phyloP scores from a whole-genome alignment of 2,329 filamentous ascomycete genomes.

The Curvularia lunata region DNA sequence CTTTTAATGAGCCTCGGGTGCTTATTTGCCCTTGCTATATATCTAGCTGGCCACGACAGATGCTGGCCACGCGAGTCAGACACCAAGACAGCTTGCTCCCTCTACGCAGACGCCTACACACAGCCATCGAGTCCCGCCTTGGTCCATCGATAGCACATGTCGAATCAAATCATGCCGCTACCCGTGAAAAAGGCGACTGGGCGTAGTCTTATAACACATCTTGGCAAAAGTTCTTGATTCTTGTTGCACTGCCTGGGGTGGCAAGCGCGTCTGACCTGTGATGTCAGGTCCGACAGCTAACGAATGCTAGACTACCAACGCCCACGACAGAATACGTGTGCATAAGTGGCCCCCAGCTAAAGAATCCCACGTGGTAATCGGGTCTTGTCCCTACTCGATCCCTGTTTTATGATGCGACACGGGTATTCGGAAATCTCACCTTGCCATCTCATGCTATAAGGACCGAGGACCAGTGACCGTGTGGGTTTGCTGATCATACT shows the following conservation, averaged over 20 bases:
- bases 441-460: conserved; percentile 22
- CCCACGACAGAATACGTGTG: neutral
- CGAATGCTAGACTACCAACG: conserved; percentile 2
- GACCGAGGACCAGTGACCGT: conserved; percentile 29
- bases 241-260: neutral
- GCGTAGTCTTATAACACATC: neutral
- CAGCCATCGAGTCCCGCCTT: neutral
- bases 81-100: neutral
- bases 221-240: conserved; percentile 3
- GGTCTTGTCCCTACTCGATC: neutral
- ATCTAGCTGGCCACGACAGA: neutral
- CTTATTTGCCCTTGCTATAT: neutral
- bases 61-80: neutral
- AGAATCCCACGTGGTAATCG: conserved; percentile 5
- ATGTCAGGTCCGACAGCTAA: conserved; percentile 4
- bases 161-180: neutral
- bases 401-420: conserved; percentile 10
- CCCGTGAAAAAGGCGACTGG: neutral
- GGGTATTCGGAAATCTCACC: conserved; percentile 5
- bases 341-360: neutral
- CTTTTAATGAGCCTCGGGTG: neutral
- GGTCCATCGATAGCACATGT: neutral
- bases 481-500: conserved; percentile 32
- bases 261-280: conserved; percentile 8
- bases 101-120: neutral